Evolutionary conservation across 805 yeast species (phyloP).

Genomic region (Metschnikowia vanudenii): DNA sequence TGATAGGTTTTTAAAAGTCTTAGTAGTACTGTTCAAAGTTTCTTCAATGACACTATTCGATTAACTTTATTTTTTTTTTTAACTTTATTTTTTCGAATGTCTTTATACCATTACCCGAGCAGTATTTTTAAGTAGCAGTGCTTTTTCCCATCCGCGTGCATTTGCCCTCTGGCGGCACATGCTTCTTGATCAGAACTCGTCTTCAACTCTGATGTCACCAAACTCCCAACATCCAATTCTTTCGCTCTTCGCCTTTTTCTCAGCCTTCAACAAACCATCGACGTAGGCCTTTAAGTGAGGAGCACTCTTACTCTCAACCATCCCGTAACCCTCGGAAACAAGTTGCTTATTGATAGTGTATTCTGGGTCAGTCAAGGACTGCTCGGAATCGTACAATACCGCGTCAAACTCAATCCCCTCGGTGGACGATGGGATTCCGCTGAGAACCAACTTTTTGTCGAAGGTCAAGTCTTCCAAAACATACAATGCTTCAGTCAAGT

Average conservation of each 20-base stretch:
- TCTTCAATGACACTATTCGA: too few relatives aligned
- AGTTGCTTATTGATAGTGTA: conserved; percentile 61
- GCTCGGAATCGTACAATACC: conserved; percentile 55
- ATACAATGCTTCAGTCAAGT: conserved; percentile 52
- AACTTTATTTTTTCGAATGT: too few relatives aligned
- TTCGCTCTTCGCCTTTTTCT: conserved; percentile 46
- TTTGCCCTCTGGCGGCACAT: too few relatives aligned
- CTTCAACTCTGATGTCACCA: conserved; percentile 68
- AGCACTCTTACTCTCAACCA: conserved; percentile 41
- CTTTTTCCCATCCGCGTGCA: too few relatives aligned
- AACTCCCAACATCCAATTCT: conserved; percentile 73
- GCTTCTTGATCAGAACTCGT: conserved; percentile 70
- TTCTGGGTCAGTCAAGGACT: conserved; percentile 50
- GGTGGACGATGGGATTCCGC: conserved; percentile 43
- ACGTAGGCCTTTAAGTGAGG: conserved; percentile 37
- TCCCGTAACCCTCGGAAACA: conserved; percentile 58
- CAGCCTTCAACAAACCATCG: conserved; percentile 39
- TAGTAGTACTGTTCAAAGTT: too few relatives aligned
- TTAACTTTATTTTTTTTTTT: too few relatives aligned
- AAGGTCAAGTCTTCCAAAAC: conserved; percentile 52
- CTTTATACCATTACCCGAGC: too few relatives aligned
- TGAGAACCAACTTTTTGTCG: conserved; percentile 54
- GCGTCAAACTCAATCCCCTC: conserved; percentile 48
- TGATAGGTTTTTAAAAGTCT: too few relatives aligned
- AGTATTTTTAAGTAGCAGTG: too few relatives aligned